These are phyloP conservation scores for Porodaedalea pini DNA, from an alignment of 1,284 basidiomycete genomes.

Conservation along the genomic window DNA sequence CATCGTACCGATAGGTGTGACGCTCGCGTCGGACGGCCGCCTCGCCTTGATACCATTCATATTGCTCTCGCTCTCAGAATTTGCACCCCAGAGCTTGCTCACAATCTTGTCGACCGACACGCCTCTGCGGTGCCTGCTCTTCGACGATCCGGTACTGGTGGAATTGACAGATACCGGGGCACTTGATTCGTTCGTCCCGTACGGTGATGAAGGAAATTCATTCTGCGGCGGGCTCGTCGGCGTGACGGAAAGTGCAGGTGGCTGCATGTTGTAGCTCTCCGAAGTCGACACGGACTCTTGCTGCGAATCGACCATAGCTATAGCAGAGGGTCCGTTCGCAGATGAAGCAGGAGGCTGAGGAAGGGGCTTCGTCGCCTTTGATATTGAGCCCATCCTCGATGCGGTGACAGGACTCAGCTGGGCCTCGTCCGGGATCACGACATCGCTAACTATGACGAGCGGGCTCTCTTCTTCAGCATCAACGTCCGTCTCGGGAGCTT, in stretches of 20 bases:
- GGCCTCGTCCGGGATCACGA: constrained; percentile 9
- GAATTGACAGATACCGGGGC: constrained; percentile 28
- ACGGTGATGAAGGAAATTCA: constrained; percentile 12
- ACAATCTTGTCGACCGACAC: constrained; percentile 75
- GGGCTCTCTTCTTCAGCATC: background rate
- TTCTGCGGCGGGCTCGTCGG: constrained; percentile 18
- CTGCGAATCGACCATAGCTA: constrained; percentile 1
- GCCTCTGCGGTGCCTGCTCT: constrained; percentile 52
- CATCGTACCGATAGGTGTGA: constrained; percentile 23
- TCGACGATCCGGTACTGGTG: constrained; percentile 37
- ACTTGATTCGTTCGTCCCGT: constrained; percentile 14
- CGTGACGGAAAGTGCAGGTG: constrained; percentile 14
- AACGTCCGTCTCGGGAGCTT: background rate
- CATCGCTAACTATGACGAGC: constrained; percentile 9
- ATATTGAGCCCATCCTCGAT: background rate
- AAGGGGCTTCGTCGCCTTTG: constrained; percentile 17
- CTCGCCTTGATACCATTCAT: constrained; percentile 17
- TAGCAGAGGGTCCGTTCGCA: background rate
- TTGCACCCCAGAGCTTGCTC: constrained; percentile 53
- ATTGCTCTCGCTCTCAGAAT: constrained; percentile 7
- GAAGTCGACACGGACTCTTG: constrained; percentile 10
- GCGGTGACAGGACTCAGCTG: background rate
- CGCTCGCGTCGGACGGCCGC: constrained; percentile 26
- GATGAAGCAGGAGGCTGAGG: constrained; percentile 6
- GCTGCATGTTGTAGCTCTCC: constrained; percentile 5